Percentiles rank a stretch among this genome's conserved stretches.
Evolutionary conservation across 495 filamentous ascomycete species (phyloP).

Genomic region (Halenospora varia): DNA sequence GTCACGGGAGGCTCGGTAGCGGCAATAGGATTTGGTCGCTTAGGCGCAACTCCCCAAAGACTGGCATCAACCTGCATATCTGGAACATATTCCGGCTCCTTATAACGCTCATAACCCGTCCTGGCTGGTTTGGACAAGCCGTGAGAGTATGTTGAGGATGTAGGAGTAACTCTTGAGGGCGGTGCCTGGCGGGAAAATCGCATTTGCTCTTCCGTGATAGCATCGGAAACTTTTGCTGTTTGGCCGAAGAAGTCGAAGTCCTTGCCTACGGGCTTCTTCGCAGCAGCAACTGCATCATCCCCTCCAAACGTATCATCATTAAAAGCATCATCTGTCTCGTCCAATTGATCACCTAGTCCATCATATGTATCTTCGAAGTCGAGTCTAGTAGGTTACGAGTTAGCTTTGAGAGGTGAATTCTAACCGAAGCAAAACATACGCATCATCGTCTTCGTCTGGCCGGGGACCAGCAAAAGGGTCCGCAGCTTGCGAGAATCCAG

Average conservation of each 20-base stretch:
- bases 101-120: conserved; percentile 87
- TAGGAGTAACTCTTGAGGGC: conserved; percentile 32
- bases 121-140: conserved; percentile 53
- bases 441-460: conserved; percentile 65
- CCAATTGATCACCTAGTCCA: conserved; percentile 84
- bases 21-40: conserved; percentile 39
- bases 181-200: conserved; percentile 69
- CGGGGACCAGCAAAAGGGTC: conserved; percentile 83
- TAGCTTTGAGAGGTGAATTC: conserved; percentile 34
- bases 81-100: conserved; percentile 67
- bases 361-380: conserved; percentile 99
- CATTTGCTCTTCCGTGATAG: conserved; percentile 84
- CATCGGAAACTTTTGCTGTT: conserved; percentile 79
- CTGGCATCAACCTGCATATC: conserved; percentile 90
- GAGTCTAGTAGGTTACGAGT: conserved; percentile 31
- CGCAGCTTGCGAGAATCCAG: conserved; percentile 77
- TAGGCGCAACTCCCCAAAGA: conserved; percentile 77
- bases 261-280: conserved; percentile 57
- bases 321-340: conserved; percentile 90
- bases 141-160: conserved; percentile 38
- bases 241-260: conserved; percentile 97
- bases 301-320: conserved; percentile 98
- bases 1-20: conserved; percentile 20
- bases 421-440: conserved; percentile 37
- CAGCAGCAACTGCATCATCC: conserved; percentile 29